Evolutionary conservation across 2,329 filamentous ascomycete genomes (phyloP).

Genomic region (Arthrobotrys musiformis): DNA sequence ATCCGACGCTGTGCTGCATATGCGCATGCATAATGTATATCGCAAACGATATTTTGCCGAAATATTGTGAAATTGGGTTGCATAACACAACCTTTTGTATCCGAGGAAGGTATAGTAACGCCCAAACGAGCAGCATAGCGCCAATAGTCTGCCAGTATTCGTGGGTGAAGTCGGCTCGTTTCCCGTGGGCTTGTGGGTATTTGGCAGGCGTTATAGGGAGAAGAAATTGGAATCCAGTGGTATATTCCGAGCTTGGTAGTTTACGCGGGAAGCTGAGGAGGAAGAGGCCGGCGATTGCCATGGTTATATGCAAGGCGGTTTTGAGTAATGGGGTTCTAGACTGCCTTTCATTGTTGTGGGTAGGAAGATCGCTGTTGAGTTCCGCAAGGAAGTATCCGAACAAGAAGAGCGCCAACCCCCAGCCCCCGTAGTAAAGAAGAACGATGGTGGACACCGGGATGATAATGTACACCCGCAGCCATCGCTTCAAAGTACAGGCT

Average conservation of each 20-base stretch:
- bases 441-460: neutral
- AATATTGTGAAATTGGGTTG: slow-evolving; percentile 31
- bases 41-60: slow-evolving; percentile 40
- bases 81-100: slow-evolving; percentile 22
- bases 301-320: slow-evolving; percentile 62
- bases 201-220: slow-evolving; percentile 5
- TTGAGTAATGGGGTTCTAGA: neutral
- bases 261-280: slow-evolving; percentile 67
- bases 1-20: slow-evolving; percentile 21
- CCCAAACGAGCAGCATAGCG: slow-evolving; percentile 25
- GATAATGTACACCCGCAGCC: slow-evolving; percentile 15
- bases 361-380: slow-evolving; percentile 28
- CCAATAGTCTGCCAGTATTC: slow-evolving; percentile 41
- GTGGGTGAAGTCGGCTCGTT: slow-evolving; percentile 1
- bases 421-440: slow-evolving; percentile 12
- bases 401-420: slow-evolving; percentile 27
- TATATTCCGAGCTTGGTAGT: slow-evolving; percentile 60
- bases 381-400: slow-evolving; percentile 44
- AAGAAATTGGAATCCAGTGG: slow-evolving; percentile 28
- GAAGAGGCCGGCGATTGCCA: slow-evolving; percentile 68
- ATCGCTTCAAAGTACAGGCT: slow-evolving; percentile 17
- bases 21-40: slow-evolving; percentile 39
- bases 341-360: slow-evolving; percentile 3
- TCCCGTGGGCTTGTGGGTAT: slow-evolving; percentile 11
- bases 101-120: slow-evolving; percentile 31